Percentiles rank a stretch among this genome's conserved stretches.
phyloP scores from a whole-genome alignment of 2,329 filamentous ascomycete species.

The Fusarium longipes region DNA sequence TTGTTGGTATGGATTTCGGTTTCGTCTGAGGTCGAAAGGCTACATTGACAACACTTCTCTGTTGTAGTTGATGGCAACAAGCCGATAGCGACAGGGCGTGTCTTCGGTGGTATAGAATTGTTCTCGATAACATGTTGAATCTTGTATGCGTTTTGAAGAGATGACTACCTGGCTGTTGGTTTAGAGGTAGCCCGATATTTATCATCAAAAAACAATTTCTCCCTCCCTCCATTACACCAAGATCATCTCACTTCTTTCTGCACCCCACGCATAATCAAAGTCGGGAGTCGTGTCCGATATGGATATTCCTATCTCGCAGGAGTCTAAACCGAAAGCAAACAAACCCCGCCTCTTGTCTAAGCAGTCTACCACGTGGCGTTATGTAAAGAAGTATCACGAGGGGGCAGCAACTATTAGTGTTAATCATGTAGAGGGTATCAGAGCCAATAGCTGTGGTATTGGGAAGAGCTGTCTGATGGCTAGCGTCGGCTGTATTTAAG shows the following conservation, averaged over 20 bases:
- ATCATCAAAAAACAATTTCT: neutral
- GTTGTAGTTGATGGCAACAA: neutral
- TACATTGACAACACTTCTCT: constrained; percentile 2
- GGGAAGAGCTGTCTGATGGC: constrained; percentile 1
- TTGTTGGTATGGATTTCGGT: neutral
- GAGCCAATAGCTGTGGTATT: constrained; percentile 5
- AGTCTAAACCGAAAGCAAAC: neutral
- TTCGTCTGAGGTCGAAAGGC: constrained; percentile 15
- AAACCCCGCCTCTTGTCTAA: neutral
- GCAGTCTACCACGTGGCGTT: constrained; percentile 10
- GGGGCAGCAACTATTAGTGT: constrained; percentile 18
- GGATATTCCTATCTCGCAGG: constrained; percentile 15
- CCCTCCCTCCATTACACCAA: neutral
- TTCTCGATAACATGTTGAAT: constrained; percentile 20
- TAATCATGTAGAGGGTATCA: constrained; percentile 12
- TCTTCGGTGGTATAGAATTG: neutral
- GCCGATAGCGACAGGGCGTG: neutral
- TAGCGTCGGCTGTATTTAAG: constrained; percentile 14
- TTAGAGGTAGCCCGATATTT: neutral
- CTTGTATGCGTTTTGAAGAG: fast-evolving
- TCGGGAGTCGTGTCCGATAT: constrained; percentile 15
- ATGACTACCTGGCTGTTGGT: too few relatives aligned
- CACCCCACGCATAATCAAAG: neutral
- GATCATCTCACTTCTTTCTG: neutral
- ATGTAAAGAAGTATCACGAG: constrained; percentile 31